Evolutionary conservation across 164 flowering plant genomes (phyloP), one percentile per base, ranked within the genome.

Genomic region (Liriodendron chinense): DNA sequence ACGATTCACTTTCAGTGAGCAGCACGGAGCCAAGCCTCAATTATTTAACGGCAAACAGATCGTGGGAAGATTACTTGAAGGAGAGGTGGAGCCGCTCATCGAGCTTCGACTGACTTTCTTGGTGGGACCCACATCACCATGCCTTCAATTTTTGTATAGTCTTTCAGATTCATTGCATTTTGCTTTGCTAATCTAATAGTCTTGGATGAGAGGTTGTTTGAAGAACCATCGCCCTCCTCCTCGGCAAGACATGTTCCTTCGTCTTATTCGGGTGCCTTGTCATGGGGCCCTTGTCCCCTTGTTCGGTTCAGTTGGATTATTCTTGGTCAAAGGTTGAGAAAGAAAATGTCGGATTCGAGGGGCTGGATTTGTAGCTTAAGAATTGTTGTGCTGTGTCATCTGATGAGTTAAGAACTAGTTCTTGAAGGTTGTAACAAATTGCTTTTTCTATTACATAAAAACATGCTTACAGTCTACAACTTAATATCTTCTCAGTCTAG

Each of bases 31-130:
- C 87, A 67, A 83, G 83, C 26, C 65, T 94, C 16, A 69, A 43
- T 25, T 68, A 68, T 47, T 65, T 77, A 21, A 72, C 79, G 5
- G 66, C 71, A 14, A 28, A 77, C 67, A 77, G 72, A 57, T 88
- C 96, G 3, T 65, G 88, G 68, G 99, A 94, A 77, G 96, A 92
- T 74, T 96, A 96, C 80, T 79, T 94, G 76, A 83, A 80, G 77
- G 95, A 94, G 49, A 87, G 98, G 78, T 90, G 98, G 91, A 94
- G 98, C 82, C 94, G 90, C 59, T 85, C 98, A 24, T 86, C 96
- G 7, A 94, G 98, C 86, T 90, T 96, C 57, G 91, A 90, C 79
- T 89, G 82, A 84, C 70, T n/a, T 6, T 18, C 68, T 74, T 72
- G 75, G 69, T 16, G 49, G 56, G 71, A 18, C 21, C 50, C 1